Evolutionary conservation across 2,329 filamentous ascomycete genomes (phyloP), one percentile per base, ranked within the genome.

Genomic region (Thielaviopsis punctulata): DNA sequence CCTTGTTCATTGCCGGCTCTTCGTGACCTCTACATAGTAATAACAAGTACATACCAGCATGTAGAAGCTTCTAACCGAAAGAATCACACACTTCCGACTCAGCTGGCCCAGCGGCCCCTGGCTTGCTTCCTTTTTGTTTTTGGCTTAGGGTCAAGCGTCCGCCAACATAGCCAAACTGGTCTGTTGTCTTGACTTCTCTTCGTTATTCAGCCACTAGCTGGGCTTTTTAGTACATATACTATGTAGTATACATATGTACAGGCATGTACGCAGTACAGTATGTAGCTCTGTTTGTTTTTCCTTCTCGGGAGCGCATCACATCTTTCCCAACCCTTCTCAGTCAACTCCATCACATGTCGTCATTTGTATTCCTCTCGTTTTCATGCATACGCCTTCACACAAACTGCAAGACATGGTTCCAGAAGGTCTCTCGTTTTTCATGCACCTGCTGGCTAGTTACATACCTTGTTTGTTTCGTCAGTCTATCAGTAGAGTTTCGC

Each of bases 301-400:
- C 19, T 41, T 52, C 39, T 36, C 19, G n/a, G n/a, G n/a, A 36
- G 25, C 30, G 25, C 33, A 23, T 43, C 24, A 18, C 18, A 21
- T 43, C 23, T 30, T 24, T 27, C 23, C 48, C 39, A 10, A 36
- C 5, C n/a, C n/a, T 41, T 52, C 59, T 60, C 57, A 48, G 36
- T 59, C 58, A 56, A 72, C 25, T 27, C 10, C 25, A 27, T 27
- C 25, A 6, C 25, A 27, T 27, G 25, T 27, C 25, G 25, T 27
- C 25, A 27, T 27, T 27, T n/a, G n/a, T n/a, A n/a, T n/a, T n/a
- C n/a, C n/a, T n/a, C n/a, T n/a, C n/a, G n/a, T n/a, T n/a, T n/a
- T 36, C 30, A 36, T 36, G 2, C 7, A 36, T 12, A 5, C 30
- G 13, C 30, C 13, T 12, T 36, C 30, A 15, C n/a, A 33, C 15